Base-by-base conservation (phyloP, 1,284 basidiomycete genomes). In the Rugosomyces carneus region DNA sequence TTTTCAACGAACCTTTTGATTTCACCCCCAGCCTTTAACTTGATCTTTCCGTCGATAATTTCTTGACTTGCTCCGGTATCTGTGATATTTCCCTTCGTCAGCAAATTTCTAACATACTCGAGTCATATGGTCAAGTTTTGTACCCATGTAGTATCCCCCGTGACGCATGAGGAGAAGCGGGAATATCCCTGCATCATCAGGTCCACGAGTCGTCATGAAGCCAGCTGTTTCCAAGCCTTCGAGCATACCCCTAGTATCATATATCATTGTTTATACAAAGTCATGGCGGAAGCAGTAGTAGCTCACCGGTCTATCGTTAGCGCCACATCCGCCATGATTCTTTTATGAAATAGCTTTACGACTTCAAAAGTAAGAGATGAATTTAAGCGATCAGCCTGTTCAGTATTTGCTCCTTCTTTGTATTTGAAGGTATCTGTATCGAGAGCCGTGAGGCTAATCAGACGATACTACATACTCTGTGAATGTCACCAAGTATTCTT, bases 21-120 rank as follows among this genome's bases (percentile, higher is more conserved):
- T 44, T 71, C 65, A 37, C 67, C 70, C 44, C 78, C 78, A 56
- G 72, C 78, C 63, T 84, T 84, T 42, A 88, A 64, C 57, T 83
- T 83, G 65, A 88, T 84, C 58, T 80, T 78, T 21, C 80, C 78
- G 50, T 84, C 77, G 49, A 78, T 71, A 54, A 88, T 75, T 52
- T 77, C 61, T 57, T 84, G 73, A 48, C 76, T 79, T 19, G 75
- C 78, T 44, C 84, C 84, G 34, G 76, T 73, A 50, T 84, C 80
- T 66, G 69, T 62, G 57, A 71, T 71, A 54, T 24, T 42, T 35
- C 23, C 72, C 6, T 29, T 20, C 21, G 16, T 38, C 21, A 20
- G 23, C 21, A 23, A 23, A 23, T 7, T 23, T 7, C 7, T 7
- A 39, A 18, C 31, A 23, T 39, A 1, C 67, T 69, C 10, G 69